Conservation (phyloP, 768 basidiomycete genomes). For the Leccinum ochraceum region DNA sequence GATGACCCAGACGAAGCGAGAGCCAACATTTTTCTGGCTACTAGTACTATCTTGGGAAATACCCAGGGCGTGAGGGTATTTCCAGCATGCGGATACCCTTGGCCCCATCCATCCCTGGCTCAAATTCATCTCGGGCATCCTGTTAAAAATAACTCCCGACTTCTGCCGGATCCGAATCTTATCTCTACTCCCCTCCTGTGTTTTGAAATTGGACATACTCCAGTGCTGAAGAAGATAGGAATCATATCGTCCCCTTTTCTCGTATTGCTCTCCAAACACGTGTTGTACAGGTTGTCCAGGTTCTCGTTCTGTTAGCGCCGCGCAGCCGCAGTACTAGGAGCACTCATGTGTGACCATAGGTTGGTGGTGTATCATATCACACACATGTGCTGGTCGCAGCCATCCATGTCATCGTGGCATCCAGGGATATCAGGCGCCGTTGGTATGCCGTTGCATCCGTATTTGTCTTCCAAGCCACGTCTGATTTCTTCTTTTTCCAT, state of each 20-base stretch:
- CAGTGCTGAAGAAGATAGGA: slow-evolving; percentile 8
- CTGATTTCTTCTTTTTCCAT: neutral
- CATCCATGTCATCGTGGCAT: neutral
- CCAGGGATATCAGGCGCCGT: neutral
- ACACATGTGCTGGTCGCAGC: slow-evolving; percentile 14
- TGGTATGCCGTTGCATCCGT: neutral
- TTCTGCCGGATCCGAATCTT: slow-evolving; percentile 26
- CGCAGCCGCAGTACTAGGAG: slow-evolving; percentile 8
- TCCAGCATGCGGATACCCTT: slow-evolving; percentile 19
- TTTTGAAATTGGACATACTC: slow-evolving; percentile 22
- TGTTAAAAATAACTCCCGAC: slow-evolving; percentile 8
- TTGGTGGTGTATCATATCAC: slow-evolving; percentile 8
- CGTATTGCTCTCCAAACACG: slow-evolving; percentile 19
- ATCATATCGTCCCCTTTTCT: slow-evolving; percentile 17
- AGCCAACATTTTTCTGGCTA: neutral
- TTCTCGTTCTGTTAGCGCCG: slow-evolving; percentile 10
- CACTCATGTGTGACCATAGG: neutral
- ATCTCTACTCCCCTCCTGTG: slow-evolving; percentile 13
- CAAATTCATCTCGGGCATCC: slow-evolving; percentile 1
- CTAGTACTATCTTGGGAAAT: neutral
- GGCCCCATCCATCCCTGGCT: slow-evolving; percentile 15
- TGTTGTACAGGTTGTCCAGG: slow-evolving; percentile 22
- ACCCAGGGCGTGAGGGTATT: neutral
- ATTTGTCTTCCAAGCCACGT: neutral
- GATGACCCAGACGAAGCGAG: neutral